Evolutionary conservation across 345 rosid species (phyloP).

Genomic region (Eucalyptus urophylla): DNA sequence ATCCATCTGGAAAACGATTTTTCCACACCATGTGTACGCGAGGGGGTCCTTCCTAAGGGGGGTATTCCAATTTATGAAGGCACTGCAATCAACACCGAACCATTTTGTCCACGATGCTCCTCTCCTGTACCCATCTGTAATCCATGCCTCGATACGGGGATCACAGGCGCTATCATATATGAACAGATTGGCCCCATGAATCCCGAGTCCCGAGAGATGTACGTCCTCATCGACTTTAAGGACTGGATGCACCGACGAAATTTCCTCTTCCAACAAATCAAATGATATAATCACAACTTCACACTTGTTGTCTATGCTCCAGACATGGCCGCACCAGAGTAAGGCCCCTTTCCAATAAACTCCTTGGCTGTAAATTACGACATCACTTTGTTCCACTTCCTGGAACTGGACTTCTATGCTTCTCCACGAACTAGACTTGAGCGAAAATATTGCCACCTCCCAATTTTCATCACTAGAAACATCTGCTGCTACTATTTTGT

Average conservation of each 20-base stretch:
- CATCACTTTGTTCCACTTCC: too few relatives aligned
- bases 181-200: not conserved
- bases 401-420: not conserved
- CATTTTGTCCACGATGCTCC: not conserved
- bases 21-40: not conserved
- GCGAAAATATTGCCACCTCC: not conserved
- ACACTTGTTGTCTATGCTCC: not conserved
- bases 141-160: not conserved
- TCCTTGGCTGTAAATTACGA: too few relatives aligned
- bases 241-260: not conserved
- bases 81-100: not conserved
- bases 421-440: not conserved
- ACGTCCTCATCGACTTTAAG: not conserved
- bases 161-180: not conserved
- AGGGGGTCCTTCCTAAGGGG: not conserved
- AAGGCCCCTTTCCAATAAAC: not conserved
- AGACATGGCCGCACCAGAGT: not conserved
- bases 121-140: not conserved
- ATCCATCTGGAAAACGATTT: not conserved
- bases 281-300: not conserved
- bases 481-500: not conserved
- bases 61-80: not conserved
- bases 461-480: not conserved
- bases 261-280: not conserved
- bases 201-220: not conserved